phyloP scores from a whole-genome alignment of 2,329 filamentous ascomycete genomes.

The Nigrospora sphaerica region DNA sequence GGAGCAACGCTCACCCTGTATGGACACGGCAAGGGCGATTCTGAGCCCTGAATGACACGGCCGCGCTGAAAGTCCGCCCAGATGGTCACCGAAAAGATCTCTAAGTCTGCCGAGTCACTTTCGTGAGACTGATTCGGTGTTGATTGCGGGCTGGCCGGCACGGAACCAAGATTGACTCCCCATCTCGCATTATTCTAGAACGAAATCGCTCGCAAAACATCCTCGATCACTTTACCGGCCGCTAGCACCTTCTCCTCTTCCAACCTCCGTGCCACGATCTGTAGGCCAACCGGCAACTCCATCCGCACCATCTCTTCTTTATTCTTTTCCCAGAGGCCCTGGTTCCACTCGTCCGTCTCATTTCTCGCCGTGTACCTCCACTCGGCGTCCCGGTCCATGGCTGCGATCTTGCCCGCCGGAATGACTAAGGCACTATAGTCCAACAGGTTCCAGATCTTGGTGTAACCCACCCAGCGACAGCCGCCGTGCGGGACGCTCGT shows the following conservation, averaged over 20 bases:
- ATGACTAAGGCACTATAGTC: slow-evolving; percentile 54
- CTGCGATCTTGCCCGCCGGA: slow-evolving; percentile 41
- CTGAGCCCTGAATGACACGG: too few relatives aligned
- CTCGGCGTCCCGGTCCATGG: slow-evolving; percentile 27
- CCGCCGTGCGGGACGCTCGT: not conserved
- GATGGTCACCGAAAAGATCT: too few relatives aligned
- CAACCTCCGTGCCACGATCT: slow-evolving; percentile 42
- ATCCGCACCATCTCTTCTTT: slow-evolving; percentile 26
- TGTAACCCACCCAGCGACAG: slow-evolving; percentile 45
- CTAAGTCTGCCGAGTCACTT: too few relatives aligned
- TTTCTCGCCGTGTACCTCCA: slow-evolving; percentile 38
- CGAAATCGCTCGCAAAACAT: slow-evolving; percentile 9
- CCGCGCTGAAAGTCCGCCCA: too few relatives aligned
- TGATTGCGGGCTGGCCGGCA: too few relatives aligned
- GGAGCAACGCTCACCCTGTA: too few relatives aligned
- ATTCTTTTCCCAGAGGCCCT: slow-evolving; percentile 34
- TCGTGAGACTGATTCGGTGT: too few relatives aligned
- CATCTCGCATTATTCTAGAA: not conserved
- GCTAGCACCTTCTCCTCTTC: slow-evolving; percentile 50
- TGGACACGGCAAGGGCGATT: too few relatives aligned
- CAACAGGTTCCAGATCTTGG: slow-evolving; percentile 55
- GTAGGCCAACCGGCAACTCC: slow-evolving; percentile 42
- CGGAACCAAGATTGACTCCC: too few relatives aligned
- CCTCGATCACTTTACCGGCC: slow-evolving; percentile 27
- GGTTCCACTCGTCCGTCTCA: slow-evolving; percentile 44